Percentiles rank a stretch among this genome's conserved stretches.
These are phyloP conservation scores for Psilocybe cyanescens DNA, from an alignment of 768 basidiomycete genomes.

Conservation along the genomic window DNA sequence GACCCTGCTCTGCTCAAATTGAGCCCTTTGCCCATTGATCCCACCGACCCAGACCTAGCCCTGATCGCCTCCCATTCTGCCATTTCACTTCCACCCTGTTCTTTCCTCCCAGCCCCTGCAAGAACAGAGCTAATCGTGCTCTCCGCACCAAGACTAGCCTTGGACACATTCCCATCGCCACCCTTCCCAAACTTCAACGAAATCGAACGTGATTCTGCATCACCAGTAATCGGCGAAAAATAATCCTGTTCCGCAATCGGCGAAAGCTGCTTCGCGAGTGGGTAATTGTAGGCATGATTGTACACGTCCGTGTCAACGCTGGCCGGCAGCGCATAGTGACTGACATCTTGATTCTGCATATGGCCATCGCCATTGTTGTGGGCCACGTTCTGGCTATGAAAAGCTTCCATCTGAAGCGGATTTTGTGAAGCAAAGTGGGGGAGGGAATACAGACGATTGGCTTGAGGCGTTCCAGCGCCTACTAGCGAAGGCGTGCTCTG, in stretches of 20 bases:
- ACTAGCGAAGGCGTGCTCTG: constrained; percentile 14
- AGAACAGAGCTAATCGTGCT: constrained; percentile 15
- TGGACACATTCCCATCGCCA: constrained; percentile 9
- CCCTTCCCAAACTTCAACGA: constrained; percentile 19
- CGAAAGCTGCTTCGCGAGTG: constrained; percentile 56
- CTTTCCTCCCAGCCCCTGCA: constrained; percentile 11
- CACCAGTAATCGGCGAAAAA: constrained; percentile 44
- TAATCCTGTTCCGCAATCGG: constrained; percentile 72
- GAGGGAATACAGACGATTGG: background rate
- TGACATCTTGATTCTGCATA: background rate
- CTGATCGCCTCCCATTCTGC: constrained; percentile 21
- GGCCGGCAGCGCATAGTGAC: background rate
- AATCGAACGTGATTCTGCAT: constrained; percentile 18
- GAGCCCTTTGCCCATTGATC: constrained; percentile 13
- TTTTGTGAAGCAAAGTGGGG: constrained; percentile 1
- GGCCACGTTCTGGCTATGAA: background rate
- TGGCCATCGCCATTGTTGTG: background rate
- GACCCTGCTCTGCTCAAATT: constrained; percentile 25
- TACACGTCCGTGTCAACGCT: constrained; percentile 36
- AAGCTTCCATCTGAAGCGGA: background rate
- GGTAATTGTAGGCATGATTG: constrained; percentile 39
- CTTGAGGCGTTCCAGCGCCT: background rate
- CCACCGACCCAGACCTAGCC: constrained; percentile 15
- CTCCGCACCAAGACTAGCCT: constrained; percentile 21
- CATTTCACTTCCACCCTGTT: constrained; percentile 2